Evolutionary conservation across 2,329 filamentous ascomycete genomes (phyloP).

Genomic region (Chaetomium olivaceum): DNA sequence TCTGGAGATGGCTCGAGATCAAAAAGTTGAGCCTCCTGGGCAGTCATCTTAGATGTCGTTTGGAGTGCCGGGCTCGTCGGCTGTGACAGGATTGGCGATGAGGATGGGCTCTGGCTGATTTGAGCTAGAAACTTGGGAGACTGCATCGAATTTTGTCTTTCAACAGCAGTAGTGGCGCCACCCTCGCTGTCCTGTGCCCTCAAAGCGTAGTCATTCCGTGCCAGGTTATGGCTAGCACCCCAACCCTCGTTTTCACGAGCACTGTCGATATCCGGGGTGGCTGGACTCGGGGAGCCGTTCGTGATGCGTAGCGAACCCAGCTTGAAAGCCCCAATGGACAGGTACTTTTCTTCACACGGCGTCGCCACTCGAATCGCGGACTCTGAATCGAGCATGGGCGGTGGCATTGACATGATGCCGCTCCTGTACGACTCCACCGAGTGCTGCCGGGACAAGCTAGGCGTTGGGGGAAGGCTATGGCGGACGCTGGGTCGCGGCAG

Average conservation of each 20-base stretch:
- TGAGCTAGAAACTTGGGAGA: constrained; percentile 29
- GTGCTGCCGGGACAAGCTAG: constrained; percentile 42
- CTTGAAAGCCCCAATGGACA: constrained; percentile 62
- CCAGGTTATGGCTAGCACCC: neutral
- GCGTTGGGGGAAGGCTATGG: constrained; percentile 43
- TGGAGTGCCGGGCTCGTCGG: constrained; percentile 41
- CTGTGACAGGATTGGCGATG: constrained; percentile 39
- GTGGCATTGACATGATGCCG: constrained; percentile 42
- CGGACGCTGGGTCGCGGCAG: constrained; percentile 40
- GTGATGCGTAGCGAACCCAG: constrained; percentile 63
- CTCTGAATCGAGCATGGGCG: constrained; percentile 32
- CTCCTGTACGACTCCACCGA: constrained; percentile 43
- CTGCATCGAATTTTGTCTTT: neutral
- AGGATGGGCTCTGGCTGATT: constrained; percentile 41
- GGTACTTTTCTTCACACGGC: constrained; percentile 58
- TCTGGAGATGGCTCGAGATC: constrained; percentile 42
- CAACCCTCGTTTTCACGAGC: constrained; percentile 8
- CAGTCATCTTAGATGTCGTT: constrained; percentile 51
- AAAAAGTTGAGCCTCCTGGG: constrained; percentile 51
- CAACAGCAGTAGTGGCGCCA: neutral
- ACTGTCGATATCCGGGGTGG: constrained; percentile 43
- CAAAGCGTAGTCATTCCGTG: constrained; percentile 24
- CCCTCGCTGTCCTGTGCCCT: neutral
- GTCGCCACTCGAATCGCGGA: constrained; percentile 45
- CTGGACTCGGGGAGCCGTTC: constrained; percentile 58